Evolutionary conservation across 257 asterid species (phyloP), one percentile per base, ranked within the genome.

Genomic region (Asclepias syriaca): DNA sequence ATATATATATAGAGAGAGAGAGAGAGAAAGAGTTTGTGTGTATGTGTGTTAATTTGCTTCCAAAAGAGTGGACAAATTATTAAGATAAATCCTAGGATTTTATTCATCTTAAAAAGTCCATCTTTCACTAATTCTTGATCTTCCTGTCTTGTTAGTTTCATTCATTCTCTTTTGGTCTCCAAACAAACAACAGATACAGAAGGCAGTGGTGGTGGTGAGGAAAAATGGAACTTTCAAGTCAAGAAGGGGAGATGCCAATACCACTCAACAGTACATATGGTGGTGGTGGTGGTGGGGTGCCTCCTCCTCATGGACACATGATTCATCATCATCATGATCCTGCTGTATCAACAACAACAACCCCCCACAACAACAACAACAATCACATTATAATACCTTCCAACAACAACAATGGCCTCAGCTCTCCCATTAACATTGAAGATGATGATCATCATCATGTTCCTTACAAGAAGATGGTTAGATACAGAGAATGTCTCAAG

Each of bases 401-500:
- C 51, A 83, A 73, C 39, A 34, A 34, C 39, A 34, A 34, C 39
- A 34, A 34, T 75, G 81, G 83, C 57, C 83, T 80, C 65, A 68
- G 71, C 40, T 77, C 70, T 19, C 69, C 80, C 68, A 68, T 34
- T 34, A 34, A 54, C 39, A 64, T 77, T 24, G 63, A 81, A 18
- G 68, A 84, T 3, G 39, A 34, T 34, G 48, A 43, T 43, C 48
- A 43, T 40, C 46, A 40, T 3, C 77, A 79, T 71, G 77, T 66
- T 16, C 79, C 83, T 39, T 83, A 75, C 87, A 90, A 90, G 88
- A 87, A 83, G 32, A 16, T 66, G 45, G 61, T 81, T 6, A 81
- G 81, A 32, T 93, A 91, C 79, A 79, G 88, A 60, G 98, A 93
- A 56, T 93, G 98, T 80, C 80, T 93, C 50, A 91, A 89, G 79